phyloP scores from a whole-genome alignment of 805 yeast genomes.

The Lipomyces mesembrius region DNA sequence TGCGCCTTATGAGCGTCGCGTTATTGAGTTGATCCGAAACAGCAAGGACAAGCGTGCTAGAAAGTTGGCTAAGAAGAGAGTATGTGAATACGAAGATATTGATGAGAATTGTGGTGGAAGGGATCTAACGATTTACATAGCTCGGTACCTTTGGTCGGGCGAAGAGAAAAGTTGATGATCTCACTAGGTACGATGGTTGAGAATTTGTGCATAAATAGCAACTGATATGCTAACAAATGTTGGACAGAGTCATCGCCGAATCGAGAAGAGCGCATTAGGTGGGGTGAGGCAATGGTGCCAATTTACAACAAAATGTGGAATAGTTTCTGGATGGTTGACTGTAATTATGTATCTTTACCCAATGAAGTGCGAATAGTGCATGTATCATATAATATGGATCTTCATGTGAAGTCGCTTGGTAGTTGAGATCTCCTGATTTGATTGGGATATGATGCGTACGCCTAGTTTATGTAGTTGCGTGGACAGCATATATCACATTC shows the following conservation, averaged over 20 bases:
- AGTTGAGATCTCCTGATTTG: background rate
- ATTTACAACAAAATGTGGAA: constrained; percentile 6
- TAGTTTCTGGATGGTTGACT: constrained; percentile 15
- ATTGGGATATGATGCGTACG: background rate
- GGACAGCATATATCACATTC: background rate
- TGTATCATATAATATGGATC: constrained; percentile 5
- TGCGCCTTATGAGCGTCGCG: constrained; percentile 99
- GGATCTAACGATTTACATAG: constrained; percentile 35
- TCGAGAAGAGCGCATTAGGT: constrained; percentile 35
- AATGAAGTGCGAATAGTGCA: constrained; percentile 2
- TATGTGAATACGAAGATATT: constrained; percentile 47
- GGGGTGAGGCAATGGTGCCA: background rate
- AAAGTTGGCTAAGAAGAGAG: constrained; percentile 97
- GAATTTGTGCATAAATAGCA: background rate
- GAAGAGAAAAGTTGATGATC: constrained; percentile 98
- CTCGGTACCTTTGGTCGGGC: constrained; percentile 99
- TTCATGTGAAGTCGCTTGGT: background rate
- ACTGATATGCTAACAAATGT: background rate
- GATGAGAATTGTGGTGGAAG: background rate
- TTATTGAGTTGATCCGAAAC: constrained; percentile 98
- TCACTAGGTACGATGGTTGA: constrained; percentile 56
- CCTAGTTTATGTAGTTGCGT: background rate
- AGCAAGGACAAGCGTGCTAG: constrained; percentile 99
- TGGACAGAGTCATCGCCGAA: constrained; percentile 32
- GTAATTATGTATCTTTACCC: constrained; percentile 19